Evolutionary conservation across 768 basidiomycete species (phyloP).

Genomic region (Russula vinacea): DNA sequence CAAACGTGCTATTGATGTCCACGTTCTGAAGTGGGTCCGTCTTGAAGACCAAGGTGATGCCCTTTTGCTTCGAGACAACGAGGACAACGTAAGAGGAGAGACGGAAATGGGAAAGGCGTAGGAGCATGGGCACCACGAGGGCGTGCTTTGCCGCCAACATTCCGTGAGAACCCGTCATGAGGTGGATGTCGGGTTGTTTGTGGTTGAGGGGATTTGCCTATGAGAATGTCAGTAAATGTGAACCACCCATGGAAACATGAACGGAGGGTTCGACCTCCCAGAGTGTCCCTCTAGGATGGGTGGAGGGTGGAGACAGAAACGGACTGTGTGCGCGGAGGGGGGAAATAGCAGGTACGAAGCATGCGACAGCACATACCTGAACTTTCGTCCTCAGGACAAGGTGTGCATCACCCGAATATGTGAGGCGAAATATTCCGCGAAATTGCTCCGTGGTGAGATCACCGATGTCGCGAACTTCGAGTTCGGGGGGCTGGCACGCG

Average conservation of each 20-base stretch:
- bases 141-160: conserved; percentile 95
- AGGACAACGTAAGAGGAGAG: conserved; percentile 95
- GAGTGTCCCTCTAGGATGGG: not conserved
- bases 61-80: conserved; percentile 95
- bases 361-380: conserved; percentile 54
- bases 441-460: conserved; percentile 95
- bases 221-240: conserved; percentile 1
- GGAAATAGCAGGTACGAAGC: not conserved
- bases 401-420: conserved; percentile 92
- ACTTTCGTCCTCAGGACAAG: conserved; percentile 86
- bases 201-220: conserved; percentile 95
- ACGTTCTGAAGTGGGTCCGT: conserved; percentile 98
- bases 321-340: not conserved
- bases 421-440: conserved; percentile 92
- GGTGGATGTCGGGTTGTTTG: conserved; percentile 85
- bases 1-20: conserved; percentile 96
- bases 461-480: conserved; percentile 96
- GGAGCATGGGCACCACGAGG: conserved; percentile 95
- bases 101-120: conserved; percentile 92
- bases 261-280: not conserved
- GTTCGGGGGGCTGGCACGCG: conserved; percentile 77
- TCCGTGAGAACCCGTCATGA: conserved; percentile 76
- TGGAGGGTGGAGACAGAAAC: too few species aligned
- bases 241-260: not conserved
- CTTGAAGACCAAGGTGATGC: conserved; percentile 98